These are phyloP conservation scores for Penicillium glabrum DNA, from an alignment of 2,329 filamentous ascomycete species.

Conservation along the genomic window DNA sequence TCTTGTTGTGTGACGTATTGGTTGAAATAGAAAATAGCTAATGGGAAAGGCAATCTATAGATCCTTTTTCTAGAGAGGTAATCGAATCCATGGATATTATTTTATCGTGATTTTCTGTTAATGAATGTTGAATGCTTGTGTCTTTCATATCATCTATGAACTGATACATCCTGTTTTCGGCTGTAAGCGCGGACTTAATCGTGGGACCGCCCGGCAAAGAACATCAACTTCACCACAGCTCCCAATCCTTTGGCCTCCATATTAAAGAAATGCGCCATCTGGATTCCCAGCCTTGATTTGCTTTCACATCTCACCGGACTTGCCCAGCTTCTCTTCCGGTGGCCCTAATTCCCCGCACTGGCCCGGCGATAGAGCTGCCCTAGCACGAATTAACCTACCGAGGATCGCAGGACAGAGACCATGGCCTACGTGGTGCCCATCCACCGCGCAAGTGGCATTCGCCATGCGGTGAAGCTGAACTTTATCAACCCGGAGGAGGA, in stretches of 20 bases:
- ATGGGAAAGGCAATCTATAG: too few relatives aligned
- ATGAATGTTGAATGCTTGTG: neutral
- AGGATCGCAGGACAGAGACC: constrained; percentile 7
- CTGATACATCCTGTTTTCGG: constrained; percentile 15
- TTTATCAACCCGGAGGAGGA: constrained; percentile 74
- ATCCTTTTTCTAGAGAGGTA: too few relatives aligned
- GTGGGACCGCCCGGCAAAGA: constrained; percentile 16
- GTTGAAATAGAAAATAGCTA: too few relatives aligned
- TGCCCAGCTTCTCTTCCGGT: neutral
- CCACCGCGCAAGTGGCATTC: constrained; percentile 85
- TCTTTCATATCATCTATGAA: neutral
- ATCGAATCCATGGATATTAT: too few relatives aligned
- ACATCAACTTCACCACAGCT: constrained; percentile 3
- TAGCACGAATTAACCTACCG: constrained; percentile 10
- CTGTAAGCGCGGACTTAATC: constrained; percentile 20
- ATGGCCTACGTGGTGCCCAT: constrained; percentile 98
- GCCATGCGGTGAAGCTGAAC: constrained; percentile 79
- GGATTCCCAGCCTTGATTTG: neutral
- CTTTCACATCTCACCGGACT: neutral
- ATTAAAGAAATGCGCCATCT: constrained; percentile 7
- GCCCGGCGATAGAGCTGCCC: constrained; percentile 2
- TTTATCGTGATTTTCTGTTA: neutral
- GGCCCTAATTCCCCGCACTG: constrained; percentile 1
- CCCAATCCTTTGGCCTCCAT: neutral
- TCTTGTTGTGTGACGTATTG: too few relatives aligned